Percentiles rank a stretch among this genome's conserved stretches.
phyloP scores from a whole-genome alignment of 257 asterid genomes.

The Solanum sitiens region DNA sequence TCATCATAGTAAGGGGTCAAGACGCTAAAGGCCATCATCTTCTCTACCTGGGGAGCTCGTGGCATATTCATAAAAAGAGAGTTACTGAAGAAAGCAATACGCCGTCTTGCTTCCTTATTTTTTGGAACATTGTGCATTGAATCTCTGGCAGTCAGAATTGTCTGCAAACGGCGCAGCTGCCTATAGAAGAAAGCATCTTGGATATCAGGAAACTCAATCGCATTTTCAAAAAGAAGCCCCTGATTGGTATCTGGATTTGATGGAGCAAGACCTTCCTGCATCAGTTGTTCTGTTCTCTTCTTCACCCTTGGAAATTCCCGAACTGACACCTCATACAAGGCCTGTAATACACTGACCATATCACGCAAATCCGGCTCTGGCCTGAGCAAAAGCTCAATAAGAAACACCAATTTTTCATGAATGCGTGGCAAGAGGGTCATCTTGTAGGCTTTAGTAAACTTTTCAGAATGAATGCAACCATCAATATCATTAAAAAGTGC shows the following conservation, averaged over 20 bases:
- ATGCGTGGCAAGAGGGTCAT: conserved; percentile 41
- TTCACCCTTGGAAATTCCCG: conserved; percentile 57
- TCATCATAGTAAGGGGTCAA: conserved; percentile 95
- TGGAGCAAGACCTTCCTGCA: conserved; percentile 66
- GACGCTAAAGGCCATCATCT: conserved; percentile 93
- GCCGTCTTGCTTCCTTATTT: conserved; percentile 65
- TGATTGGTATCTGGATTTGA: conserved; percentile 11
- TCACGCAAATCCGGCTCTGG: conserved; percentile 41
- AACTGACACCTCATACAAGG: conserved; percentile 69
- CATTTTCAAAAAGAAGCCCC: conserved; percentile 57
- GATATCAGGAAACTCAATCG: conserved; percentile 48
- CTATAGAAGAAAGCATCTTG: conserved; percentile 59
- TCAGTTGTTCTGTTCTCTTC: conserved; percentile 45
- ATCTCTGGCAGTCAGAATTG: conserved; percentile 72
- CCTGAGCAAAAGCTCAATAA: conserved; percentile 45
- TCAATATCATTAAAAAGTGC: conserved; percentile 57
- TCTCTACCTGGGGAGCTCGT: conserved; percentile 85
- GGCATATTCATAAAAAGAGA: conserved; percentile 97
- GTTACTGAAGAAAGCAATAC: conserved; percentile 83
- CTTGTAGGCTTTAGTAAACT: conserved; percentile 52
- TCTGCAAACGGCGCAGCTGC: conserved; percentile 63
- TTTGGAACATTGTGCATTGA: conserved; percentile 72
- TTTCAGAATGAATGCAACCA: conserved; percentile 30
- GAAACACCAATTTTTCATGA: conserved; percentile 44
- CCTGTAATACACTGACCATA: conserved; percentile 63